Conservation (phyloP, 2,329 filamentous ascomycete species). For the Cladophialophora yegresii region DNA sequence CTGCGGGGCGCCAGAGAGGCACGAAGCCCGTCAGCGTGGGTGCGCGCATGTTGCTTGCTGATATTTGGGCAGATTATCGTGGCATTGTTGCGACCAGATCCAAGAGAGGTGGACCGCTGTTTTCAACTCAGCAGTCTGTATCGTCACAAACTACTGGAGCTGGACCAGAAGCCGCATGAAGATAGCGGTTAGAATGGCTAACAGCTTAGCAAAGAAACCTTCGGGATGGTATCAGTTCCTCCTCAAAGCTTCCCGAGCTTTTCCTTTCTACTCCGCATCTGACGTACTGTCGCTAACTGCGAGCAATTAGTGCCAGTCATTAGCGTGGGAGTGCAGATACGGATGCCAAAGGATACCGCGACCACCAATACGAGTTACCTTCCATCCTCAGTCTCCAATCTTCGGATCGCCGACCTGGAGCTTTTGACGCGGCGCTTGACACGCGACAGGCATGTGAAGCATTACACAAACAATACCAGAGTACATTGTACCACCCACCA, state of each 20-base stretch:
- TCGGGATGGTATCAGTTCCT: conserved; percentile 16
- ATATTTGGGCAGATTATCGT: conserved; percentile 6
- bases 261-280: conserved; percentile 19
- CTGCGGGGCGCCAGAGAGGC: conserved; percentile 19
- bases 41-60: conserved; percentile 13
- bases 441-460: conserved; percentile 6
- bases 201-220: conserved; percentile 3
- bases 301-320: too few relatives aligned
- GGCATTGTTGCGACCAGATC: conserved; percentile 7
- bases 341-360: neutral
- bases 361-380: neutral
- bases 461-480: conserved; percentile 4
- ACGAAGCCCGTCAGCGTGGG: conserved; percentile 1
- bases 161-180: conserved; percentile 6
- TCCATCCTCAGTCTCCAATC: neutral
- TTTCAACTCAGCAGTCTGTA: neutral
- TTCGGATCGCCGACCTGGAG: conserved; percentile 1
- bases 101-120: neutral
- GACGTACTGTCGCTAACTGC: neutral
- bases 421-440: conserved; percentile 6
- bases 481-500: neutral
- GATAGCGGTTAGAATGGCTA: conserved; percentile 21
- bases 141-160: neutral
- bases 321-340: neutral
- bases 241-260: conserved; percentile 17